Conservation (phyloP, 441 rosid genomes). For the Theobroma grandiflorum region DNA sequence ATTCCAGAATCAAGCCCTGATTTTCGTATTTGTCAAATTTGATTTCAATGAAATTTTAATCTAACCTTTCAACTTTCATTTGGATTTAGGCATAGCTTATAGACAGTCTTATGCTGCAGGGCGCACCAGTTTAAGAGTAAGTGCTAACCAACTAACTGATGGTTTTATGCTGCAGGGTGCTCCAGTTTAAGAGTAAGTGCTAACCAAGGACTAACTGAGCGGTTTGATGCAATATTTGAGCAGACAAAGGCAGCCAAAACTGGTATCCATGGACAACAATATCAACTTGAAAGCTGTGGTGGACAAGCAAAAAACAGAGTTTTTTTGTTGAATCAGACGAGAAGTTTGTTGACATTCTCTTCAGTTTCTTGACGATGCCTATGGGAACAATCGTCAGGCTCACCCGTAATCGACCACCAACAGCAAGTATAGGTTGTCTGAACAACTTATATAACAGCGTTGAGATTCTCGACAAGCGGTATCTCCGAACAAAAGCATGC, state of each 20-base stretch:
- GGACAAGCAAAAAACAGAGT: constrained; percentile 33
- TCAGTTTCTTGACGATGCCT: constrained; percentile 42
- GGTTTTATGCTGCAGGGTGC: background rate
- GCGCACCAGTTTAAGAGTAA: background rate
- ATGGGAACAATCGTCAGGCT: constrained; percentile 28
- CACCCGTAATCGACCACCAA: background rate
- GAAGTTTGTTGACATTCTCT: constrained; percentile 38
- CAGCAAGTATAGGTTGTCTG: constrained; percentile 18
- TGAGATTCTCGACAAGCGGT: constrained; percentile 23
- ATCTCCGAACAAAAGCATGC: constrained; percentile 23
- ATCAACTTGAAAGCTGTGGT: constrained; percentile 34
- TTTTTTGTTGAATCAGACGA: constrained; percentile 29
- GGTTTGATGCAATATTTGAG: background rate
- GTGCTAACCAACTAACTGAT: background rate
- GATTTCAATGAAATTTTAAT: background rate
- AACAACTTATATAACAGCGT: constrained; percentile 37
- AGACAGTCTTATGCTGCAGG: background rate
- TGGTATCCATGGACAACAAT: background rate
- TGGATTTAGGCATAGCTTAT: background rate
- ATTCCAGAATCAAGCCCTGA: background rate
- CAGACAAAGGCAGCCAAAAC: background rate
- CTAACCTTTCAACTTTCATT: background rate
- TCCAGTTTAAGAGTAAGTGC: background rate
- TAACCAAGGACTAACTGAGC: background rate
- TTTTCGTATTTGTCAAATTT: background rate